A percentile compares a stretch with the other conserved stretches of the same genome.
Evolutionary conservation across 2,329 filamentous ascomycete species (phyloP).

Genomic region (Verticillium nubilum): DNA sequence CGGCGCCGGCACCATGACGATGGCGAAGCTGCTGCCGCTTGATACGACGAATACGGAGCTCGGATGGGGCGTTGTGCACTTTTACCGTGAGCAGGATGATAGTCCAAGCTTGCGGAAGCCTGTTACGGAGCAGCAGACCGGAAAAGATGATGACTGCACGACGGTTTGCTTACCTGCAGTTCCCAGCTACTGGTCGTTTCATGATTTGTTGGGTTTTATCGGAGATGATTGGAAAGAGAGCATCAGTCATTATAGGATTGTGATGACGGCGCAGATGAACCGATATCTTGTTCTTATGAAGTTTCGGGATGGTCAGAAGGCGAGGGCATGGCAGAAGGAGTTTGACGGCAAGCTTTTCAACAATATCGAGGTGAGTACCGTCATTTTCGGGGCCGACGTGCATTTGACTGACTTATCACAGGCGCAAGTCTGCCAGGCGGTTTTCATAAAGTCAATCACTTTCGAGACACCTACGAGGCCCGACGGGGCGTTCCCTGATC

Average conservation of each 20-base stretch:
- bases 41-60: conserved; percentile 69
- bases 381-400: background rate
- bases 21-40: conserved; percentile 70
- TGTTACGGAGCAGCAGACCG: conserved; percentile 18
- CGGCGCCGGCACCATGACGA: conserved; percentile 68
- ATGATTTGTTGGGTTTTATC: conserved; percentile 86
- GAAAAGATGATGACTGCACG: conserved; percentile 62
- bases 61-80: conserved; percentile 88
- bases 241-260: conserved; percentile 91
- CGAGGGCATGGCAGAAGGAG: conserved; percentile 73
- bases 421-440: conserved; percentile 92
- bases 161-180: conserved; percentile 92
- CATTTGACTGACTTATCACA: conserved; percentile 15
- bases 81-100: conserved; percentile 83
- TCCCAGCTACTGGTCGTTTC: conserved; percentile 86
- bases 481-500: conserved; percentile 47
- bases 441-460: conserved; percentile 88
- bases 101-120: conserved; percentile 46
- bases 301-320: conserved; percentile 70
- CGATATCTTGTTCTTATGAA: conserved; percentile 95
- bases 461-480: conserved; percentile 60
- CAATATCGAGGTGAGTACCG: conserved; percentile 67
- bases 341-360: conserved; percentile 96
- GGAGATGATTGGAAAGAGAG: conserved; percentile 81
- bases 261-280: conserved; percentile 82